Evolutionary conservation across 148 eudicot species (phyloP).

Genomic region (Camellia sinensis): DNA sequence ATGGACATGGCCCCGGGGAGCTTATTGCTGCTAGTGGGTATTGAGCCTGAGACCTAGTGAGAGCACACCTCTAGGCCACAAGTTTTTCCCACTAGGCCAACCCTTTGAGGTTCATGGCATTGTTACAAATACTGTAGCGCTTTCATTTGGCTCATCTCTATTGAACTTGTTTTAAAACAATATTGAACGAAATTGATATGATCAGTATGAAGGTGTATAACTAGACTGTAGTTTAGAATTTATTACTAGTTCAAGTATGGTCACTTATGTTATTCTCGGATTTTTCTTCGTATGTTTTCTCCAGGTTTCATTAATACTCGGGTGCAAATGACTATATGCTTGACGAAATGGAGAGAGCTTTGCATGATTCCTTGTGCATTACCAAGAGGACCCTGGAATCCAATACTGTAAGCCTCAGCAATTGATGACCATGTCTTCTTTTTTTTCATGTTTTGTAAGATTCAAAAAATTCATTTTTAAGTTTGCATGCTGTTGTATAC

Average conservation of each 20-base stretch:
- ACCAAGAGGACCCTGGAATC: conserved; percentile 97
- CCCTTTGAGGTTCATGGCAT: background rate
- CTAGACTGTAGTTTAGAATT: background rate
- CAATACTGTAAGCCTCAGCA: conserved; percentile 50
- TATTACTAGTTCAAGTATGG: background rate
- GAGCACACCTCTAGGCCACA: too few relatives aligned
- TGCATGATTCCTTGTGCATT: conserved; percentile 93
- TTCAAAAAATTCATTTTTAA: background rate
- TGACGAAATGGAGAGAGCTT: conserved; percentile 98
- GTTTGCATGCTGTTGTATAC: background rate
- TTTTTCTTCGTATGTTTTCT: conserved; percentile 14
- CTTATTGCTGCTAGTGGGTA: too few relatives aligned
- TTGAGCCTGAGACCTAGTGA: too few relatives aligned
- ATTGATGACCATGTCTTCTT: background rate
- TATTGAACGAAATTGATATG: background rate
- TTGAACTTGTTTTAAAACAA: background rate
- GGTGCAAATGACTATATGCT: conserved; percentile 99
- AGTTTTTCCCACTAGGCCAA: too few relatives aligned
- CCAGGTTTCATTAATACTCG: conserved; percentile 81
- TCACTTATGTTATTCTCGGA: background rate
- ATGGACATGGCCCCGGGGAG: too few relatives aligned
- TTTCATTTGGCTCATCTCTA: background rate
- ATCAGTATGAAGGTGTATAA: background rate
- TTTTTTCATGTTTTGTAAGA: background rate
- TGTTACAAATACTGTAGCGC: background rate